These are phyloP conservation scores for Akanthomyces dipterigenus DNA, from an alignment of 2,329 filamentous ascomycete species.

Conservation along the genomic window DNA sequence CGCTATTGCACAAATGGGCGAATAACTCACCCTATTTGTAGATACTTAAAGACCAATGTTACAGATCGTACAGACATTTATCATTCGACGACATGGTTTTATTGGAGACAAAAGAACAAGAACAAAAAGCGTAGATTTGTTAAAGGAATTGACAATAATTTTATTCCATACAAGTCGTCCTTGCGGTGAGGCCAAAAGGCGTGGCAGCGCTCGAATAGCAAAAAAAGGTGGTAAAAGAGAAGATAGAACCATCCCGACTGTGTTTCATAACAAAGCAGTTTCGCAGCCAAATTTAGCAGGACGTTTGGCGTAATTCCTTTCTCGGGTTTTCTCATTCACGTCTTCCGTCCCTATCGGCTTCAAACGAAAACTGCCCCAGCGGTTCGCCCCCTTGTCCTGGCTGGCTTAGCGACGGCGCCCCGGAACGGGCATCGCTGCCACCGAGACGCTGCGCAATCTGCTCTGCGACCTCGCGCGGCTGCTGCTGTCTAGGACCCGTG, in stretches of 20 bases:
- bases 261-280: not conserved
- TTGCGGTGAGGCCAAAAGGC: not conserved
- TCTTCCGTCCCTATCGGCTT: conserved; percentile 32
- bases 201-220: not conserved
- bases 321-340: conserved; percentile 11
- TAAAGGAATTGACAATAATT: not conserved
- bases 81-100: too few species aligned
- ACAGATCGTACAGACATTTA: too few species aligned
- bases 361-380: conserved; percentile 55
- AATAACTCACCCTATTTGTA: too few species aligned
- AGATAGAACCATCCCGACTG: not conserved
- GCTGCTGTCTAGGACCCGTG: not conserved
- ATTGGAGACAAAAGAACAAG: too few species aligned
- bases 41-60: too few species aligned
- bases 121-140: too few species aligned
- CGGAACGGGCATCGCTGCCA: conserved; percentile 37
- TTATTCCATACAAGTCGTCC: not conserved
- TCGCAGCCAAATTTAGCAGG: not conserved
- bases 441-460: conserved; percentile 55
- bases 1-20: too few species aligned
- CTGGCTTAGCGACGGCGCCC: conserved; percentile 30
- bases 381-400: conserved; percentile 38
- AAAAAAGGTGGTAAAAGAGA: not conserved
- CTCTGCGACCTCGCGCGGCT: conserved; percentile 51
- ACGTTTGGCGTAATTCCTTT: not conserved